Evolutionary conservation across 352 stramenopile species (phyloP), one percentile per base, ranked within the genome.

Genomic region (Pythium biforme): DNA sequence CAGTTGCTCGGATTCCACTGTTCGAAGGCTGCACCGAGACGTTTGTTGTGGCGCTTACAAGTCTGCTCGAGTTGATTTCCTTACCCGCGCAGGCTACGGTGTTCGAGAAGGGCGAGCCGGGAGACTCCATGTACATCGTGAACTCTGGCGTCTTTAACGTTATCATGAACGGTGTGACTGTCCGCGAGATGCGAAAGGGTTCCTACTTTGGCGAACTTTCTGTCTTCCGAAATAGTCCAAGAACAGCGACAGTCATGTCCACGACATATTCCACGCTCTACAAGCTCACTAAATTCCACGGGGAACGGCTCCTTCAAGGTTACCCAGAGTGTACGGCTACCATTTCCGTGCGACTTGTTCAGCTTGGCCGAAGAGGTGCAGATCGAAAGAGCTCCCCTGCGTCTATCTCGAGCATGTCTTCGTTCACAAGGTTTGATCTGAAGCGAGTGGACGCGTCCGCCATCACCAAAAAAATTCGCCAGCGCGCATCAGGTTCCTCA

Each of bases 81-180:
- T 39, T 92, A 0, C 79, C 84, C 10, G 79, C 84, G 0, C 79
- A 90, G 37, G 82, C 61, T 0, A 75, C 69, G 0, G 58, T 93
- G 0, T 93, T 90, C 31, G 63, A 76, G 43, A 68, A 45, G 3
- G 83, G 81, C 2, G 83, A 90, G 11, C 53, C 63, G 6, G 83
- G 83, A 7, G 81, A 91, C 27, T 79, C 80, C 9, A 88, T 93
- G 84, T 93, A 86, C 46, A 88, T 93, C 48, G 70, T 93, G 19
- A 73, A 91, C 31, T 86, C 84, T 0, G 84, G 82, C 0, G 84
- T 93, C 0, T 70, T 91, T 0, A 76, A 79, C 25, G 73, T 90
- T 1, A 68, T 88, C 39, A 72, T 90, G 39, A 77, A 76, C 6
- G 70, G 73, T 0, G 69, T 79, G 3, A 90, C 76, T 17, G 75